These are phyloP conservation scores for Ganoderma multipileum DNA, from an alignment of 1,284 basidiomycete species.

Conservation along the genomic window DNA sequence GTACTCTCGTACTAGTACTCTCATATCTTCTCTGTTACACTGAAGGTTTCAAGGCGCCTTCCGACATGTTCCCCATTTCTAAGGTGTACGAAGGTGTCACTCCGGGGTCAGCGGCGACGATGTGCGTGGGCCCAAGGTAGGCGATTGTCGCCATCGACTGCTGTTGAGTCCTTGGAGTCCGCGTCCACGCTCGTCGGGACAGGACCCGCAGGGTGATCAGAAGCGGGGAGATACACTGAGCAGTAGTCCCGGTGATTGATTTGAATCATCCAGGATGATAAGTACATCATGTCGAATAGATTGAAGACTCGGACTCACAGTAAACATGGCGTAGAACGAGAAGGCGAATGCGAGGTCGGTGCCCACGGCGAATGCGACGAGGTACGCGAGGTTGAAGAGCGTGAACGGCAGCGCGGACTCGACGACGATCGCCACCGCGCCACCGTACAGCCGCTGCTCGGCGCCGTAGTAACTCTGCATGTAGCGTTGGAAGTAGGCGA, in stretches of 20 bases:
- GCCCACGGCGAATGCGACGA: constrained; percentile 26
- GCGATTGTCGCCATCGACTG: not conserved
- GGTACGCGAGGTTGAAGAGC: constrained; percentile 23
- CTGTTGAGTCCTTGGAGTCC: not conserved
- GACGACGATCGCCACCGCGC: constrained; percentile 24
- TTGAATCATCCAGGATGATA: too few species aligned
- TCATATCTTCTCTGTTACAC: not conserved
- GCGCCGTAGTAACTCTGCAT: constrained; percentile 3
- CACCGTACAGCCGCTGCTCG: constrained; percentile 20
- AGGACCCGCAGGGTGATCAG: constrained; percentile 43
- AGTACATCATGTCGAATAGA: not conserved
- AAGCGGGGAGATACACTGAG: constrained; percentile 41
- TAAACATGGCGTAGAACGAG: constrained; percentile 33
- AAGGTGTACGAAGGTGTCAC: not conserved
- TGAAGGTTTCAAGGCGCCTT: not conserved
- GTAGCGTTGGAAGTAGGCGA: constrained; percentile 20
- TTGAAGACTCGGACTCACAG: constrained; percentile 16
- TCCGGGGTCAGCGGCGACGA: not conserved
- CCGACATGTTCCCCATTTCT: not conserved
- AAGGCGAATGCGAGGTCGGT: constrained; percentile 28
- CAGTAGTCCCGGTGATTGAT: too few species aligned
- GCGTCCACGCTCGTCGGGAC: constrained; percentile 40
- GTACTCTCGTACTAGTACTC: too few species aligned
- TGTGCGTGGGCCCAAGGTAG: not conserved
- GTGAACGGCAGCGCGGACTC: constrained; percentile 25